Evolutionary conservation across 2,329 filamentous ascomycete species (phyloP).

Genomic region (Aspergillus sp.): DNA sequence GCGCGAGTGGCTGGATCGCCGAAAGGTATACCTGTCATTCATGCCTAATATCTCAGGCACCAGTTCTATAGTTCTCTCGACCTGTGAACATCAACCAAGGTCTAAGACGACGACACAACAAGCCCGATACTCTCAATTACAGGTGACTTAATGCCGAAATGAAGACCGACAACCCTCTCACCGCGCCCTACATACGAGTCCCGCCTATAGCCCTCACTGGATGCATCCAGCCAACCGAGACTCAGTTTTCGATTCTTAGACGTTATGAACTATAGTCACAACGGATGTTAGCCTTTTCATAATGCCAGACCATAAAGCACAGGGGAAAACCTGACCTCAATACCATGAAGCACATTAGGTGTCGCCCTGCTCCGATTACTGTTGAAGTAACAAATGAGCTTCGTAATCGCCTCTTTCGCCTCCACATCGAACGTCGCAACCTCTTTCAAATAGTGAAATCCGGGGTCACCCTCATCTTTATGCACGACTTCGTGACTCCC

Average conservation of each 20-base stretch:
- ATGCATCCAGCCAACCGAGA: conserved; percentile 1
- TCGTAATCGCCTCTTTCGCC: not conserved
- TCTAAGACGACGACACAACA: not conserved
- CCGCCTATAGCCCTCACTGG: not conserved
- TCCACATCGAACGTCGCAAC: not conserved
- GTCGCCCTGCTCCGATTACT: not conserved
- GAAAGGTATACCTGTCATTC: not conserved
- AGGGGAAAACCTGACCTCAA: not conserved
- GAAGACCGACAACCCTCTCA: not conserved
- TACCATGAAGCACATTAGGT: not conserved
- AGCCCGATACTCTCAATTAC: not conserved
- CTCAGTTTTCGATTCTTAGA: not conserved
- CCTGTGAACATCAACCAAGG: not conserved
- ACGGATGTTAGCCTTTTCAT: not conserved
- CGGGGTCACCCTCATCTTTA: not conserved
- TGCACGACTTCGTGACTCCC: not conserved
- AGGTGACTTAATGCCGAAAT: not conserved
- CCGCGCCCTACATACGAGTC: not conserved
- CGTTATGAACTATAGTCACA: not conserved
- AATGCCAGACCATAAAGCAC: not conserved
- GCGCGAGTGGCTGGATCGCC: conserved; percentile 3
- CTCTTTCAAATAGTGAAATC: not conserved
- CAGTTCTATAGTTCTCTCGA: not conserved
- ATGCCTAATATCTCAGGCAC: conserved; percentile 2
- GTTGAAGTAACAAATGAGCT: not conserved